Conservation (phyloP, 2,329 filamentous ascomycete species). For the Orbilia brochopaga region DNA sequence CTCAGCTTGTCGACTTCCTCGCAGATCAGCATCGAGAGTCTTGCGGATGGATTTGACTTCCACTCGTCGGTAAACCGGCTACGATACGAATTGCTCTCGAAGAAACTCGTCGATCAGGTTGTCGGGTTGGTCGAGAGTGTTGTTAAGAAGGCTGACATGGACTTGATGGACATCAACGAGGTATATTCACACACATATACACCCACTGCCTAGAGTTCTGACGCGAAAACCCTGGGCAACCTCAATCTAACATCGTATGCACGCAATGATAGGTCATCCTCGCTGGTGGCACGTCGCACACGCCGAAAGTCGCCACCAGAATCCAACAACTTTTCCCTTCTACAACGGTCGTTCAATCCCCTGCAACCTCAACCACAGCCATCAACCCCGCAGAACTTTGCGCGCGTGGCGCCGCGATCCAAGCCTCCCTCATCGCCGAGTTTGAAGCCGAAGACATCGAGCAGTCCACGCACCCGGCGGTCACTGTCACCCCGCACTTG, state of each 20-base stretch:
- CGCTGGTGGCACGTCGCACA: constrained; percentile 89
- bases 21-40: constrained; percentile 88
- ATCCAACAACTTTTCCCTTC: constrained; percentile 80
- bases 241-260: background rate
- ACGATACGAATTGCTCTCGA: constrained; percentile 85
- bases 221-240: constrained; percentile 21
- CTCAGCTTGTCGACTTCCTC: constrained; percentile 87
- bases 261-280: constrained; percentile 73
- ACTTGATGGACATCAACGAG: constrained; percentile 91
- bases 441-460: constrained; percentile 93
- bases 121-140: constrained; percentile 81
- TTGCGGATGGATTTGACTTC: constrained; percentile 89
- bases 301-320: constrained; percentile 86
- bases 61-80: constrained; percentile 88
- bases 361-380: constrained; percentile 75
- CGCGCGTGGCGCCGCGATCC: constrained; percentile 89
- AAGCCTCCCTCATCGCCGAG: constrained; percentile 91
- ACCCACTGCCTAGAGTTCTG: background rate
- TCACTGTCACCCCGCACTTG: constrained; percentile 92
- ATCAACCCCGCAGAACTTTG: constrained; percentile 93
- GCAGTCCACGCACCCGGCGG: constrained; percentile 92
- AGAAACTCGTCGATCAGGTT: constrained; percentile 87
- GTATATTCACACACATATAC: constrained; percentile 54
- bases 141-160: constrained; percentile 88
- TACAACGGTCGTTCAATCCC: constrained; percentile 78